phyloP scores from a whole-genome alignment of 371 early-diverging fungal genomes.

The Mortierella sp. region DNA sequence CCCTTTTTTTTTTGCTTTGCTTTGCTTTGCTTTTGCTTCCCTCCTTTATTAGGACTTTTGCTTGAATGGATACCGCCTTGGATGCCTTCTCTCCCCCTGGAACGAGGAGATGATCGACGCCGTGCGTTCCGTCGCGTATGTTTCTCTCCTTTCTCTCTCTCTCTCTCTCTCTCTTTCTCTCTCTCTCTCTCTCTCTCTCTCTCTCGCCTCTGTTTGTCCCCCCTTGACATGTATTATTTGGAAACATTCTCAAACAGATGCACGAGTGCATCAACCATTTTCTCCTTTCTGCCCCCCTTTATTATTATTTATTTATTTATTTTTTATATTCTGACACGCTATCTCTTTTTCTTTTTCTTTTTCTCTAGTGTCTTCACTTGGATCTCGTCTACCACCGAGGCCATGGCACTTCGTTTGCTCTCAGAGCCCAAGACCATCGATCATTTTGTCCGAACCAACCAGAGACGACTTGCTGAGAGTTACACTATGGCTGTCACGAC shows the following conservation, averaged over 20 bases:
- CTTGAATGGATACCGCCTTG: conserved; percentile 75
- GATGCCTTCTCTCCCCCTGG: conserved; percentile 72
- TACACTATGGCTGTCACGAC: conserved; percentile 57
- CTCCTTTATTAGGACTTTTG: conserved; percentile 65
- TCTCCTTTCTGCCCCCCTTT: conserved; percentile 3
- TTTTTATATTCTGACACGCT: background rate
- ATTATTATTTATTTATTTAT: background rate
- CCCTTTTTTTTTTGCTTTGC: background rate
- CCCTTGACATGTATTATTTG: background rate
- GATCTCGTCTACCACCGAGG: conserved; percentile 64
- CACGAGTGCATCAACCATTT: conserved; percentile 1
- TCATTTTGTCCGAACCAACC: conserved; percentile 65
- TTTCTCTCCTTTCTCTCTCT: background rate
- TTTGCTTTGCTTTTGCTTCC: background rate
- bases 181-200: background rate
- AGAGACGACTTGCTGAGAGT: conserved; percentile 59
- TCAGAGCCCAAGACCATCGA: conserved; percentile 68
- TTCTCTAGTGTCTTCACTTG: conserved; percentile 61
- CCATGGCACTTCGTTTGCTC: conserved; percentile 65
- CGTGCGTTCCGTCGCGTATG: conserved; percentile 57
- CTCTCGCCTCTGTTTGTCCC: too few relatives aligned
- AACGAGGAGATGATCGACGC: conserved; percentile 59
- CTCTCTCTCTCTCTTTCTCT: background rate
- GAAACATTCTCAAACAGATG: background rate
- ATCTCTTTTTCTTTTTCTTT: too few relatives aligned